Conservation (phyloP, 768 basidiomycete genomes). For the Pulveroboletus sp. region DNA sequence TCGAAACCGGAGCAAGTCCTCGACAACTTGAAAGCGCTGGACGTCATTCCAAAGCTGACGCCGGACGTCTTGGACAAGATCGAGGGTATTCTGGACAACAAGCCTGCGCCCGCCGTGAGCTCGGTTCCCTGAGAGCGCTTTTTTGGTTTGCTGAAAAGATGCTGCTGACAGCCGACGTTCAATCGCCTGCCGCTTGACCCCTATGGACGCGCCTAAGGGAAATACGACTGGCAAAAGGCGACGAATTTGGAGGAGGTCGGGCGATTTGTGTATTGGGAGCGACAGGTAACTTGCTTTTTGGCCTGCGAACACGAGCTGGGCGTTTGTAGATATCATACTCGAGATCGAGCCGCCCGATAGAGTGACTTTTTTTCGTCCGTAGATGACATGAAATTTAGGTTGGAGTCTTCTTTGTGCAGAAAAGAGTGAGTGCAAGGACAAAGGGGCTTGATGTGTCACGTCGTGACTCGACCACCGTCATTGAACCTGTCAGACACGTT, state of each 20-base stretch:
- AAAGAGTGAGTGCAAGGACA: no score
- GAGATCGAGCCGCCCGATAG: background rate
- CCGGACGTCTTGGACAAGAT: constrained; percentile 47
- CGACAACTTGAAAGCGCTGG: constrained; percentile 49
- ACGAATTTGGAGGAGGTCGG: background rate
- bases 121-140: background rate
- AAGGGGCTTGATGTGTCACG: no score
- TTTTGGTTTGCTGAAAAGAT: constrained; percentile 3
- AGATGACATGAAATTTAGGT: no score
- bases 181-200: constrained; percentile 30
- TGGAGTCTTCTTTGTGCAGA: no score
- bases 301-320: background rate
- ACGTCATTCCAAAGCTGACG: constrained; percentile 51
- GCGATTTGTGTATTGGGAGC: background rate
- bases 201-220: constrained; percentile 19
- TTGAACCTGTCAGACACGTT: no score
- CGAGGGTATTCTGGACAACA: constrained; percentile 47
- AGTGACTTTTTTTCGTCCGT: no score
- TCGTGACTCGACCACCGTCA: no score
- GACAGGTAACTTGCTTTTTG: background rate
- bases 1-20: constrained; percentile 44
- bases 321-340: background rate
- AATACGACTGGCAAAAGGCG: no score
- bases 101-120: constrained; percentile 28
- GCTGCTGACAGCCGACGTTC: constrained; percentile 16